A percentile compares a stretch with the other conserved stretches of the same genome.
Conservation (phyloP, 202 grass and related monocot genomes). For the Schoenoplectus tabernaemontani region DNA sequence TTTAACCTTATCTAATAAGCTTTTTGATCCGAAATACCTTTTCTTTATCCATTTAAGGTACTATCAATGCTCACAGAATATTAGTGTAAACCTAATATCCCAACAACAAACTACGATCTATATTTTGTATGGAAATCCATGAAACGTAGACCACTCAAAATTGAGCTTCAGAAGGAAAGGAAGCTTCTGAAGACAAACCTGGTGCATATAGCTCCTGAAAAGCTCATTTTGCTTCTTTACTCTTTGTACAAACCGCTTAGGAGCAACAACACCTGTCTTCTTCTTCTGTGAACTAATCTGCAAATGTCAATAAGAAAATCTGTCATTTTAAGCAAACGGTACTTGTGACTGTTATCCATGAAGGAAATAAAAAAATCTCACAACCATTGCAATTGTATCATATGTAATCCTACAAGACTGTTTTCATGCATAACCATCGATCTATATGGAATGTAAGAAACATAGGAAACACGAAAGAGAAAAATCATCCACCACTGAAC, state of each 20-base stretch:
- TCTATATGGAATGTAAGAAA: no score
- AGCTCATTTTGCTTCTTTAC: constrained; percentile 96
- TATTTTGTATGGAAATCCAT: no score
- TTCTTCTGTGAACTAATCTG: constrained; percentile 99
- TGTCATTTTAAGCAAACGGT: not conserved
- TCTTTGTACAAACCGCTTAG: constrained; percentile 88
- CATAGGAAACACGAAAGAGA: no score
- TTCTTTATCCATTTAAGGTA: not conserved
- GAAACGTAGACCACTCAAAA: no score
- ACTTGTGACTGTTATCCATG: no score
- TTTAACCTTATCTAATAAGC: not conserved
- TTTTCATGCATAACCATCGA: no score
- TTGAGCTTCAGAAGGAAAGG: no score
- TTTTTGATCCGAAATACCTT: not conserved
- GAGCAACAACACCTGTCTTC: constrained; percentile 94
- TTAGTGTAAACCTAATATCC: not conserved
- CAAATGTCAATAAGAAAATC: not conserved
- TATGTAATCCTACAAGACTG: no score
- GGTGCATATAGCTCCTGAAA: constrained; percentile 97
- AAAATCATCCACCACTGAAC: no score
- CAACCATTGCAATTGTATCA: no score
- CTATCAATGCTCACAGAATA: not conserved
- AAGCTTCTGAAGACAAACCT: constrained; percentile 38
- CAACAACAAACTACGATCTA: not conserved
- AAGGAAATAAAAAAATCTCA: no score